Conservation (phyloP, 805 yeast genomes). For the Lipomyces orientalis region DNA sequence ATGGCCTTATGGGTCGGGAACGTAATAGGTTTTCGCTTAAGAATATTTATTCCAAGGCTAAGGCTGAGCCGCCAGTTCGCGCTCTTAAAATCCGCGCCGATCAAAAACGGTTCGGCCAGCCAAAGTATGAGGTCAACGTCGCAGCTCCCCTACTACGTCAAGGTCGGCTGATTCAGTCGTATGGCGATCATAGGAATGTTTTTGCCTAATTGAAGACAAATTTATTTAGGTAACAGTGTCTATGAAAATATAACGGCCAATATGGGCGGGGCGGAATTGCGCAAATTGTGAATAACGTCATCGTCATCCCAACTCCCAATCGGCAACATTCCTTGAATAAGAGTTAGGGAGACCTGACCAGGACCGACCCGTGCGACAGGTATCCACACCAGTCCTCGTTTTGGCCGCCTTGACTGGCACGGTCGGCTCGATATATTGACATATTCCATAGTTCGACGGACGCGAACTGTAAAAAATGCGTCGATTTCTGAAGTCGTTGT, state of each 20-base stretch:
- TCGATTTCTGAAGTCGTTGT: conserved; percentile 9
- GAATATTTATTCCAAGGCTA: too few relatives aligned
- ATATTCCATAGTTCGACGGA: not conserved
- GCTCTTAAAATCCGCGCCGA: not conserved
- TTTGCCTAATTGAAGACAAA: not conserved
- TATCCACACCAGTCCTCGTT: not conserved
- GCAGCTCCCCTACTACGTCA: not conserved
- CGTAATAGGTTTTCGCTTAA: not conserved
- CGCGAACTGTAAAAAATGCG: not conserved
- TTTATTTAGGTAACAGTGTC: not conserved
- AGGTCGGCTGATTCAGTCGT: not conserved
- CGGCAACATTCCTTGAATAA: not conserved
- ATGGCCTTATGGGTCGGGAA: not conserved
- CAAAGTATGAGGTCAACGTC: not conserved
- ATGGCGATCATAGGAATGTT: too few relatives aligned
- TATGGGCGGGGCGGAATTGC: not conserved
- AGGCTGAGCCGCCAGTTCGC: not conserved
- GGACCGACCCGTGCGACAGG: not conserved
- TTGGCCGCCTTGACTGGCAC: not conserved
- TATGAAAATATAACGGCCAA: not conserved
- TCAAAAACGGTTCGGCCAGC: not conserved
- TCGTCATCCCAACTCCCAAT: not conserved
- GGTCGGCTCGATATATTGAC: not conserved
- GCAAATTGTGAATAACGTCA: not conserved
- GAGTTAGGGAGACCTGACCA: not conserved